Conservation (phyloP, 2,329 filamentous ascomycete genomes). For the Hymenoscyphus scutula region DNA sequence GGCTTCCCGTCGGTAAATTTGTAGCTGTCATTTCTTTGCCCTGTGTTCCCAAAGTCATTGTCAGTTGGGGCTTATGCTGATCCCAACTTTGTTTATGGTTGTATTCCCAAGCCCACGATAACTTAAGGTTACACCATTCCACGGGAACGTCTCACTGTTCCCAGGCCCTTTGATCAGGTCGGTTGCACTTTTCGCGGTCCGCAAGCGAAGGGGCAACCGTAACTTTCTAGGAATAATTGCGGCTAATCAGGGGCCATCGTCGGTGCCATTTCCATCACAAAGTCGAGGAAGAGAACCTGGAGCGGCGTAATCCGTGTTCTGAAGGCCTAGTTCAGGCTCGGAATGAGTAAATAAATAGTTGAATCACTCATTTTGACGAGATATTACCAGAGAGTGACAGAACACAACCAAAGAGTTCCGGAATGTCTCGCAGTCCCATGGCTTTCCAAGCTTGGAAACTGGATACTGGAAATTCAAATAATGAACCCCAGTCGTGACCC, state of each 20-base stretch:
- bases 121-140: neutral
- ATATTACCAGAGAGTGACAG: neutral
- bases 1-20: neutral
- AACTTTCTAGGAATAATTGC: too few species aligned
- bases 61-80: neutral
- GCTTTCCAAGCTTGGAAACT: too few species aligned
- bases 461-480: too few species aligned
- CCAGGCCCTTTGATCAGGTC: neutral
- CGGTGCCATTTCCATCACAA: neutral
- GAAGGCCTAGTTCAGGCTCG: neutral
- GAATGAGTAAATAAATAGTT: neutral
- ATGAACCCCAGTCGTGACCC: too few species aligned
- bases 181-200: neutral
- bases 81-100: neutral
- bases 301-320: neutral
- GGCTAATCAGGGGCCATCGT: too few species aligned
- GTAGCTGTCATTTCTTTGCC: neutral
- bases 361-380: neutral
- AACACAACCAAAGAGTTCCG: neutral
- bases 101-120: constrained; percentile 4
- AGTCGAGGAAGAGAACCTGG: neutral
- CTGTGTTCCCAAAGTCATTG: neutral
- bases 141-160: neutral
- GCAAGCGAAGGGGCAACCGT: neutral
- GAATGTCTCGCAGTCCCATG: too few species aligned